A percentile compares a stretch with the other conserved stretches of the same genome.
Conservation (phyloP, 495 filamentous ascomycete genomes). For the Lasiosphaeria miniovina region DNA sequence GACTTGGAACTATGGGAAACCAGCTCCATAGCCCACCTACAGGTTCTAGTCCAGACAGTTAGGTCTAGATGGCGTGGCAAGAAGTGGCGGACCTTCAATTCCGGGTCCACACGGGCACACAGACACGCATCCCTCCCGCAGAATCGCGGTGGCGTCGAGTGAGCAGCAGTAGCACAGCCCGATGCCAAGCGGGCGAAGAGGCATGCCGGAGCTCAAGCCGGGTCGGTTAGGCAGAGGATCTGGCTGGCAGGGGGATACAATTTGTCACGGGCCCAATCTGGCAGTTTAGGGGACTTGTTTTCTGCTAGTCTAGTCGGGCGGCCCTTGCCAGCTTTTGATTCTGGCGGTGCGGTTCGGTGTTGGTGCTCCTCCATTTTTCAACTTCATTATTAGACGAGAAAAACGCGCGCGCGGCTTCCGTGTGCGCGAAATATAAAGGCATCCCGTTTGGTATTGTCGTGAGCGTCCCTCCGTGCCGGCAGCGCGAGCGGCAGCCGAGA, state of each 20-base stretch:
- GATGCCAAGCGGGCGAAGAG: neutral
- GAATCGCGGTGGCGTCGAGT: neutral
- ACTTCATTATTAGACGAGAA: neutral
- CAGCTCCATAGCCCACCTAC: too few species aligned
- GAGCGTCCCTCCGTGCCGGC: constrained; percentile 12
- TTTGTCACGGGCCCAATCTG: neutral
- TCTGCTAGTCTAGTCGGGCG: neutral
- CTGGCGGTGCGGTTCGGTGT: neutral
- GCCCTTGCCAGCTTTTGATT: neutral
- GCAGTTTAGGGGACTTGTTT: neutral
- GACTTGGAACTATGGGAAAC: too few species aligned
- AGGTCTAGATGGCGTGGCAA: too few species aligned
- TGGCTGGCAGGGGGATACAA: neutral
- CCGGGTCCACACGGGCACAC: neutral
- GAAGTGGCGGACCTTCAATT: neutral
- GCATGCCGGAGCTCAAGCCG: neutral
- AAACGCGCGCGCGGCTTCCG: neutral
- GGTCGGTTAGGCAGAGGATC: neutral
- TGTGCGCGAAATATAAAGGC: neutral
- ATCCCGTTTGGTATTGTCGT: constrained; percentile 1
- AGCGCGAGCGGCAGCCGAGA: constrained; percentile 13
- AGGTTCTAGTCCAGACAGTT: too few species aligned
- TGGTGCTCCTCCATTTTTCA: neutral
- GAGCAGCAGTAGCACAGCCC: neutral
- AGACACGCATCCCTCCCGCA: neutral